These are phyloP conservation scores for Penicillium digitatum DNA, from an alignment of 2,329 filamentous ascomycete species.

Conservation along the genomic window DNA sequence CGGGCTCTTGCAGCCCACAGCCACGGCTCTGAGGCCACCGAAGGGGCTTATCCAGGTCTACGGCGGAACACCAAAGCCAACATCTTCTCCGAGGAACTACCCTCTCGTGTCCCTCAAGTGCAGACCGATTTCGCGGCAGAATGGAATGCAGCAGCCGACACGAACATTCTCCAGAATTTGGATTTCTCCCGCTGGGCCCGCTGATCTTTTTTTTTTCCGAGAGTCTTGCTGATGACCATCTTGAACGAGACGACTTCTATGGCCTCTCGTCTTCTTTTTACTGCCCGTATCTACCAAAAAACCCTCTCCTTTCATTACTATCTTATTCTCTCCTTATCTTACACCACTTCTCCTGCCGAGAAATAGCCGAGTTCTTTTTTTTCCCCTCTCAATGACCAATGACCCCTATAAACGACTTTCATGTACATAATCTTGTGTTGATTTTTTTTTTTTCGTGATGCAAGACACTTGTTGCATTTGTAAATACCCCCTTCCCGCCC, in stretches of 20 bases:
- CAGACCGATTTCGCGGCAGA: slow-evolving; percentile 37
- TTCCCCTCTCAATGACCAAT: slow-evolving; percentile 10
- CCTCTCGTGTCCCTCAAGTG: slow-evolving; percentile 29
- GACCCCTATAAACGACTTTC: slow-evolving; percentile 20
- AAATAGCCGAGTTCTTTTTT: slow-evolving; percentile 10
- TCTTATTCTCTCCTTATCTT: background rate
- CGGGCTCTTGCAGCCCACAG: slow-evolving; percentile 33
- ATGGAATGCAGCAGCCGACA: slow-evolving; percentile 37
- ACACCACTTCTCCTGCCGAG: background rate
- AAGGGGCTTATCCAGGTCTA: slow-evolving; percentile 34
- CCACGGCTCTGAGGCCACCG: slow-evolving; percentile 26
- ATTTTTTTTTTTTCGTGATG: slow-evolving; percentile 16
- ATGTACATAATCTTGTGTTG: slow-evolving; percentile 26
- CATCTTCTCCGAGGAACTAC: slow-evolving; percentile 36
- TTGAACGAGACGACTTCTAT: background rate
- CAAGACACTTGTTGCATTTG: slow-evolving; percentile 23
- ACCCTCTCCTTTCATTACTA: background rate
- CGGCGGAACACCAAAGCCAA: slow-evolving; percentile 39
- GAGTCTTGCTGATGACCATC: background rate
- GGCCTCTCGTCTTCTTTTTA: background rate
- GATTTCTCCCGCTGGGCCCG: slow-evolving; percentile 45
- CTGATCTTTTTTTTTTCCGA: slow-evolving; percentile 14
- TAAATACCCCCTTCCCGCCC: slow-evolving; percentile 28
- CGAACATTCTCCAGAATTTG: slow-evolving; percentile 38
- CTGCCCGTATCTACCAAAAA: background rate